Evolutionary conservation across 306 rosid genomes (phyloP).

Genomic region (Casuarina cunninghamiana): DNA sequence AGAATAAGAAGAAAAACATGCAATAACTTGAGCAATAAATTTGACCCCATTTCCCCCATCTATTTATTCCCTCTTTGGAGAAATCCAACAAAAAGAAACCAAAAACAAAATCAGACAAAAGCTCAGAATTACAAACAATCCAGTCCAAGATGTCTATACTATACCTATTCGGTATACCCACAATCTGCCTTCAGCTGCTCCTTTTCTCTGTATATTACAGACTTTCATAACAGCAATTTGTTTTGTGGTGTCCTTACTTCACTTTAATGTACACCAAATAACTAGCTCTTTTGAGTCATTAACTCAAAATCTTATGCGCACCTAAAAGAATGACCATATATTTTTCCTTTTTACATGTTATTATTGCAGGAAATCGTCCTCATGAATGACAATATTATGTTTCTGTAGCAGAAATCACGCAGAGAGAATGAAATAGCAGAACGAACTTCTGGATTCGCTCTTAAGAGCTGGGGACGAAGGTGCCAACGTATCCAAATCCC

Average conservation of each 20-base stretch:
- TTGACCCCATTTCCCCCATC: neutral
- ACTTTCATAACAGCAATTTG: constrained; percentile 36
- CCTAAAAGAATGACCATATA: constrained; percentile 45
- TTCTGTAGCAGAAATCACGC: constrained; percentile 26
- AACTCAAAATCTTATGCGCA: constrained; percentile 42
- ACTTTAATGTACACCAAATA: constrained; percentile 60
- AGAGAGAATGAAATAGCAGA: constrained; percentile 18
- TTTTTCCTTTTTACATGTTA: constrained; percentile 38
- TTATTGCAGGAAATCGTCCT: constrained; percentile 22
- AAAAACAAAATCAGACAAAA: neutral
- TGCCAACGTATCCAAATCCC: constrained; percentile 86
- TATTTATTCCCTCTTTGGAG: constrained; percentile 3
- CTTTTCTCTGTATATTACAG: constrained; percentile 31
- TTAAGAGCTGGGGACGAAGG: constrained; percentile 64
- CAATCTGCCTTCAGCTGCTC: constrained; percentile 16
- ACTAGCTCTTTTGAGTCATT: constrained; percentile 34
- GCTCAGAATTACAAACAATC: constrained; percentile 7
- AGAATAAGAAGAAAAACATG: neutral
- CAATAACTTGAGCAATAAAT: neutral
- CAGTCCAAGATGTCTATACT: constrained; percentile 36
- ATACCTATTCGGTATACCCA: constrained; percentile 14
- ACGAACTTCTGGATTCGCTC: constrained; percentile 19
- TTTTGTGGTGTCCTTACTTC: constrained; percentile 39
- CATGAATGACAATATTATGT: constrained; percentile 24
- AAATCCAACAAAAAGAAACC: constrained; percentile 7